Conservation (phyloP, 345 rosid genomes). For the Pistacia atlantica region DNA sequence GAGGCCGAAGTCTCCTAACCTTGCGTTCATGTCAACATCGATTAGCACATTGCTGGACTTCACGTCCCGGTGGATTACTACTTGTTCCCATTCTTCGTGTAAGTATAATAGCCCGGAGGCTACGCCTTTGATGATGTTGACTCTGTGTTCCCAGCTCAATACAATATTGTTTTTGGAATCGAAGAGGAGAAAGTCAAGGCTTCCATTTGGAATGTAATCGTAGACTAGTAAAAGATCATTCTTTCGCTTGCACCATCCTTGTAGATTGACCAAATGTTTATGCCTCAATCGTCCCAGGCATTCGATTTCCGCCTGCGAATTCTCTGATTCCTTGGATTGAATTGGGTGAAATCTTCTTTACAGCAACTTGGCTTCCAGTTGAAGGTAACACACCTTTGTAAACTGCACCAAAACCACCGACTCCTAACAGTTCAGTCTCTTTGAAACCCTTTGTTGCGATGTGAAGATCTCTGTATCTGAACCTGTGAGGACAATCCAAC, state of each 20-base stretch:
- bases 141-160: slow-evolving; percentile 70
- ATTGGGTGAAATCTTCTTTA: slow-evolving; percentile 59
- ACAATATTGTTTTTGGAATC: slow-evolving; percentile 17
- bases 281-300: slow-evolving; percentile 70
- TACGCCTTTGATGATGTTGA: slow-evolving; percentile 63
- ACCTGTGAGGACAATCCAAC: slow-evolving; percentile 70
- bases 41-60: slow-evolving; percentile 81
- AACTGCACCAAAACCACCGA: slow-evolving; percentile 75
- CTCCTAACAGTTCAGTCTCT: slow-evolving; percentile 61
- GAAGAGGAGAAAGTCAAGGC: slow-evolving; percentile 58
- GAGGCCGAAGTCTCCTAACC: slow-evolving; percentile 81
- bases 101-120: slow-evolving; percentile 67
- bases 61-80: slow-evolving; percentile 75
- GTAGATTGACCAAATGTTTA: slow-evolving; percentile 68
- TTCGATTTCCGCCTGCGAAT: slow-evolving; percentile 72
- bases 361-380: slow-evolving; percentile 50
- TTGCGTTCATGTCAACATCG: slow-evolving; percentile 60
- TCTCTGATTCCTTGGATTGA: slow-evolving; percentile 78
- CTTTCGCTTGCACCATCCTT: slow-evolving; percentile 72
- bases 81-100: slow-evolving; percentile 77
- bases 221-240: slow-evolving; percentile 66
- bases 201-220: slow-evolving; percentile 69
- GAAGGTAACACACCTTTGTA: slow-evolving; percentile 54
- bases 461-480: slow-evolving; percentile 55
- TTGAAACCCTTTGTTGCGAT: slow-evolving; percentile 65